These are phyloP conservation scores for Acer saccharum DNA, from an alignment of 345 rosid genomes.

Conservation along the genomic window DNA sequence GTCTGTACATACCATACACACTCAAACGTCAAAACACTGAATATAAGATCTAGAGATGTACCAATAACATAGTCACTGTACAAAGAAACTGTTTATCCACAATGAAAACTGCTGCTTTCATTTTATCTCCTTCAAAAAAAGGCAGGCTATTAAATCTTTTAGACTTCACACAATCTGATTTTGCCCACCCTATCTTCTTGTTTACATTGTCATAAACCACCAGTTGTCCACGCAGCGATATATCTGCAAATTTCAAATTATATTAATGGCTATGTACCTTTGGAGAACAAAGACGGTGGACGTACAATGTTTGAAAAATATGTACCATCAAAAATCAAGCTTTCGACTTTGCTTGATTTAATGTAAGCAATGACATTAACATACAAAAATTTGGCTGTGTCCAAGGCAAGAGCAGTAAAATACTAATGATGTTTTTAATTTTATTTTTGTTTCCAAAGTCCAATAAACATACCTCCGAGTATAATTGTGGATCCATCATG, in stretches of 20 bases:
- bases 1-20: neutral
- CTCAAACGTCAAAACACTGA: no score
- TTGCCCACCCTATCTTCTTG: slow-evolving; percentile 71
- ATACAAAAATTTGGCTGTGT: neutral
- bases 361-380: neutral
- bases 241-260: slow-evolving; percentile 42
- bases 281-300: neutral
- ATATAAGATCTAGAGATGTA: no score
- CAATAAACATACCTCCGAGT: slow-evolving; percentile 67
- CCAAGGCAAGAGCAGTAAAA: neutral
- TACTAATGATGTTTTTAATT: neutral
- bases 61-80: neutral
- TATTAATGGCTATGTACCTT: neutral
- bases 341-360: neutral
- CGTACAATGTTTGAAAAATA: no score
- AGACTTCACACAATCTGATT: slow-evolving; percentile 62
- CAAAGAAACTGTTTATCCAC: neutral
- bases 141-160: slow-evolving; percentile 33
- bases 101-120: neutral
- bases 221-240: slow-evolving; percentile 72
- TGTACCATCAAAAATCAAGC: no score
- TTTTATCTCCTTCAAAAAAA: slow-evolving; percentile 25
- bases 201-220: slow-evolving; percentile 77
- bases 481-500: slow-evolving; percentile 78
- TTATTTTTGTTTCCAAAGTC: neutral